Percentiles rank a stretch among this genome's conserved stretches.
Evolutionary conservation across 352 stramenopile species (phyloP).

Genomic region (Pythium phragmitis): DNA sequence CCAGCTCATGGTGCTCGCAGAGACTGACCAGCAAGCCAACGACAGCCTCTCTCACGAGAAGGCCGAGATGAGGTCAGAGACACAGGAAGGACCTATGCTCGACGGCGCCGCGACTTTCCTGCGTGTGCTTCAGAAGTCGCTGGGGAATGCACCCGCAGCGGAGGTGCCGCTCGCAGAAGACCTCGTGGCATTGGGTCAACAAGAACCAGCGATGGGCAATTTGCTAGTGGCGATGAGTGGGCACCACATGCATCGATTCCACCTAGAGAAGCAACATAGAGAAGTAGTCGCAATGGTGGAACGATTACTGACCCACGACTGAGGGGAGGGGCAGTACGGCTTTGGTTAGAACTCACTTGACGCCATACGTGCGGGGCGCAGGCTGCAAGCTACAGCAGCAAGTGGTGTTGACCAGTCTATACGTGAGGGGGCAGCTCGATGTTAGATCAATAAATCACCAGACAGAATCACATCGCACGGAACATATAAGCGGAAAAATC

Average conservation of each 20-base stretch:
- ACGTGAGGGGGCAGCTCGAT: neutral
- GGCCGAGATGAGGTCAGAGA: neutral
- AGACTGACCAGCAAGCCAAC: neutral
- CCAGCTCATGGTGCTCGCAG: slow-evolving; percentile 8
- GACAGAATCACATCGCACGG: too few relatives aligned
- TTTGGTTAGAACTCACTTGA: too few relatives aligned
- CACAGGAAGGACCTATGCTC: neutral
- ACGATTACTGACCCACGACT: neutral
- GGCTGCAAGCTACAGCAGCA: neutral
- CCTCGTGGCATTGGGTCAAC: slow-evolving; percentile 30
- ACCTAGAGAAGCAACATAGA: slow-evolving; percentile 7
- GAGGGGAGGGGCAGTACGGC: too few relatives aligned
- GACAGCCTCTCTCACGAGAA: neutral
- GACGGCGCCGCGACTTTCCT: slow-evolving; percentile 14
- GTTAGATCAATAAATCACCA: neutral
- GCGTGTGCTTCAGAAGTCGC: neutral
- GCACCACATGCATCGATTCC: neutral
- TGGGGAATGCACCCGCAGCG: neutral
- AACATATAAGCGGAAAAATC: too few relatives aligned
- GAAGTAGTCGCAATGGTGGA: neutral
- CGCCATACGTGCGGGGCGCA: neutral
- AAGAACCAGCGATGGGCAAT: slow-evolving; percentile 36
- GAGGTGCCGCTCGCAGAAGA: slow-evolving; percentile 18
- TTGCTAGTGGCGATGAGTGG: slow-evolving; percentile 28
- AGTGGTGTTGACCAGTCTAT: neutral